Conservation (phyloP, 495 filamentous ascomycete species). For the Tetracladium setigerum region DNA sequence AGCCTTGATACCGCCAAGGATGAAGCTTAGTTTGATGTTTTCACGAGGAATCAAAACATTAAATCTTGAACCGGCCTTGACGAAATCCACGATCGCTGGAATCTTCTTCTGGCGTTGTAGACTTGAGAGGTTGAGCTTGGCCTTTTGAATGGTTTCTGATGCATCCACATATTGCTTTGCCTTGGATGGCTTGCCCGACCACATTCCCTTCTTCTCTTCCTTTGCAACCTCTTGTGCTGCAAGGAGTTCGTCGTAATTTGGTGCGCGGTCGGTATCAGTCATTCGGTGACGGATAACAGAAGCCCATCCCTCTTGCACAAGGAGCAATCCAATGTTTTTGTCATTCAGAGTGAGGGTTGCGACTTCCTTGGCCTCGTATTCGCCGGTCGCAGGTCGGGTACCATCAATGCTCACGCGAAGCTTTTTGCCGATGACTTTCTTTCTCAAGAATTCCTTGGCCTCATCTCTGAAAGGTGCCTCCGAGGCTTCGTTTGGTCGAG, state of each 20-base stretch:
- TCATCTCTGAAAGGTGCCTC: slow-evolving; percentile 83
- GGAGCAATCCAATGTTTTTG: slow-evolving; percentile 76
- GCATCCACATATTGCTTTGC: slow-evolving; percentile 76
- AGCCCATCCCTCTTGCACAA: slow-evolving; percentile 87
- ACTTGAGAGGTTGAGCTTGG: slow-evolving; percentile 82
- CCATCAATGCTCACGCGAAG: slow-evolving; percentile 83
- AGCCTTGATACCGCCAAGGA: slow-evolving; percentile 90
- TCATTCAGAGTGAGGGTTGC: slow-evolving; percentile 75
- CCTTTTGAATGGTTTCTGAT: slow-evolving; percentile 88
- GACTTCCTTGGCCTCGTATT: slow-evolving; percentile 90
- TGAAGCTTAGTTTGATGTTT: slow-evolving; percentile 89
- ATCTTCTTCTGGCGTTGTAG: slow-evolving; percentile 85
- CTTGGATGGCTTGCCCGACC: slow-evolving; percentile 77
- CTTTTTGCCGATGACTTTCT: slow-evolving; percentile 92
- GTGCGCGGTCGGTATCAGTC: slow-evolving; percentile 86
- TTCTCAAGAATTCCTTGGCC: slow-evolving; percentile 92
- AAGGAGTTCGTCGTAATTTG: slow-evolving; percentile 88
- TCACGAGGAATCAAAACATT: slow-evolving; percentile 88
- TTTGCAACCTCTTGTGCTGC: slow-evolving; percentile 81
- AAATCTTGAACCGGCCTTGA: slow-evolving; percentile 92
- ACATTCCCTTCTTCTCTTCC: slow-evolving; percentile 84
- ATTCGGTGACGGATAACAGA: slow-evolving; percentile 90
- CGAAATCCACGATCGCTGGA: slow-evolving; percentile 93
- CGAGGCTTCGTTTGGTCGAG: slow-evolving; percentile 50
- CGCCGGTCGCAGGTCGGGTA: slow-evolving; percentile 81